Base-by-base conservation (phyloP, 352 stramenopile species). In the Phytopythium helicoides region DNA sequence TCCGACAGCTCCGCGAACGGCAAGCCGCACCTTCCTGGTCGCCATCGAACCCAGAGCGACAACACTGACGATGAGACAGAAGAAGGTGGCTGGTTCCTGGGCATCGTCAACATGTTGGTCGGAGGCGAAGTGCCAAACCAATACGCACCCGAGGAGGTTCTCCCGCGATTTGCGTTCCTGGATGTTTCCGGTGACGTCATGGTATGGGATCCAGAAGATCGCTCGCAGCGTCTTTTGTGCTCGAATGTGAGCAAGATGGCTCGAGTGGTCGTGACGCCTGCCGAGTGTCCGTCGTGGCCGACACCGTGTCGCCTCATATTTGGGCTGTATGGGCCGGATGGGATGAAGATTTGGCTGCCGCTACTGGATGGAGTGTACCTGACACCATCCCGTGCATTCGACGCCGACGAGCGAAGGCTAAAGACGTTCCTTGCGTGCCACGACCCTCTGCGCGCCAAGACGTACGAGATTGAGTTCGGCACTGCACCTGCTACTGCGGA, bases 401-500 rank as follows among this genome's bases (percentile, higher is more conserved):
- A 86, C 46, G 54, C 74, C 1, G 80, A 91, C 38, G 47, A 48
- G 1, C 54, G 52, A 3, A 58, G 65, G 0, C 52, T 92, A 1
- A 61, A 87, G 45, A 89, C 74, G 1, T 94, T 94, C 47, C 51
- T 94, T 21, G 68, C 73, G 19, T 89, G 75, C 31, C 80, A 94
- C 38, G 85, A 94, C 35, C 85, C 85, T n/a, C 53, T 89, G 46
- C 77, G 84, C n/a, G 76, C 78, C 1, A 87, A 89, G 51, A 89
- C 81, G 14, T 87, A 88, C 56, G 81, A 87, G 52, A 87, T 89
- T 47, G 81, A 92, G 51, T 92, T 92, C 38, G 78, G 76, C 28
- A 85, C 76, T 0, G 81, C 76, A 0, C 70, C 76, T 1, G 70
- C 76, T 3, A 86, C 78, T 0, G 72, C 70, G 2, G 78, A 89